A percentile compares a stretch with the other conserved stretches of the same genome.
These are phyloP conservation scores for Bacterosira constricta DNA, from an alignment of 108 stramenopile species.

Conservation along the genomic window DNA sequence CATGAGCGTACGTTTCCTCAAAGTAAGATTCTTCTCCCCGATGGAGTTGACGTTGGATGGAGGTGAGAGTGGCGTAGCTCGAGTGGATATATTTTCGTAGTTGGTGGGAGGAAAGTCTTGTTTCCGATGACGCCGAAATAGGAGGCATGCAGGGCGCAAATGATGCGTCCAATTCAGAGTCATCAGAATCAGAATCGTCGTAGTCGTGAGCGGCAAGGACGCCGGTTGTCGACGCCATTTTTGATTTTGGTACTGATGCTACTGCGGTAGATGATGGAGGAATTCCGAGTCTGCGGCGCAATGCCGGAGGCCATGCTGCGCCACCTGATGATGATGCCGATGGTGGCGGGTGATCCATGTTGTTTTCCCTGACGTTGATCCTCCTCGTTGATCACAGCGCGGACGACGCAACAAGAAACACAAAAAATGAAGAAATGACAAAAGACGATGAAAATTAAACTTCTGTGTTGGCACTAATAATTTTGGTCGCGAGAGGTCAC, in stretches of 20 bases:
- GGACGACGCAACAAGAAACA: too few relatives aligned
- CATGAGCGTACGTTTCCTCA: conserved; percentile 63
- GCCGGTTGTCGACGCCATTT: not conserved
- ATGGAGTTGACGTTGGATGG: conserved; percentile 72
- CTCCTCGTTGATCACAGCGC: too few relatives aligned
- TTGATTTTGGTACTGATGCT: too few relatives aligned
- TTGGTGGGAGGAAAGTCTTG: conserved; percentile 13
- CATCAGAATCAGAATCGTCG: conserved; percentile 5
- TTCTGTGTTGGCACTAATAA: too few relatives aligned
- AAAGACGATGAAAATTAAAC: too few relatives aligned
- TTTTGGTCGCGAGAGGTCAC: too few relatives aligned
- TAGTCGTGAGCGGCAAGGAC: not conserved
- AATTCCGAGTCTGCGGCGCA: conserved; percentile 33
- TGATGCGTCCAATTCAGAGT: not conserved
- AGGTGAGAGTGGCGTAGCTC: conserved; percentile 47
- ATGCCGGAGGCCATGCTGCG: conserved; percentile 28
- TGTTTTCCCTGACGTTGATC: too few relatives aligned
- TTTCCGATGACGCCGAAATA: not conserved
- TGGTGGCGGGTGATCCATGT: not conserved
- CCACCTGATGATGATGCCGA: too few relatives aligned
- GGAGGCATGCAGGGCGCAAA: not conserved
- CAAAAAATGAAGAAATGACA: too few relatives aligned
- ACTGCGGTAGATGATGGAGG: not conserved
- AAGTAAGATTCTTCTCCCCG: conserved; percentile 81
- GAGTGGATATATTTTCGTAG: conserved; percentile 25